Conservation (phyloP, 352 stramenopile genomes). For the Globisporangium iwayamae region DNA sequence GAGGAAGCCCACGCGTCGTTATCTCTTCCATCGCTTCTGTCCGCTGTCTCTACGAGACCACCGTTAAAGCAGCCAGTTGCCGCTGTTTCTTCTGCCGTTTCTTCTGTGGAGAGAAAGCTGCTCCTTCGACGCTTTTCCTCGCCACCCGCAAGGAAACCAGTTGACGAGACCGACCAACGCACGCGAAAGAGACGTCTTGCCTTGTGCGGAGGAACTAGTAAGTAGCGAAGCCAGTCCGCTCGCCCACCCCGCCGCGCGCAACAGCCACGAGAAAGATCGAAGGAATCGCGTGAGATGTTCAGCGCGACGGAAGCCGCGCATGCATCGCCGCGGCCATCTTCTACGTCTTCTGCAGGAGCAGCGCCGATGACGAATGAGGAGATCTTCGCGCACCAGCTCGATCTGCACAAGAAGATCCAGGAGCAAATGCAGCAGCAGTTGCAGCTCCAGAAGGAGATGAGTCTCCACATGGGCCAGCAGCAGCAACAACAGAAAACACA, state of each 20-base stretch:
- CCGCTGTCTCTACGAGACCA: background rate
- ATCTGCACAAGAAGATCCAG: slow-evolving; percentile 83
- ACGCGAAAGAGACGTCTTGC: background rate
- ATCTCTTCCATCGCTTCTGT: background rate
- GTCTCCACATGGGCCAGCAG: slow-evolving; percentile 47
- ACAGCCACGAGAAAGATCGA: slow-evolving; percentile 7
- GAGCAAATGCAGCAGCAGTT: slow-evolving; percentile 86
- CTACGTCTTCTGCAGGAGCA: slow-evolving; percentile 3
- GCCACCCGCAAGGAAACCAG: background rate
- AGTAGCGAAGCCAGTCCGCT: background rate
- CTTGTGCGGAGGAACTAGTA: background rate
- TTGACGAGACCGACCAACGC: background rate
- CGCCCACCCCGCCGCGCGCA: too few relatives aligned
- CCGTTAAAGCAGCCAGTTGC: background rate
- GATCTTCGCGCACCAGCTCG: slow-evolving; percentile 73
- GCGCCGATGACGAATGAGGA: slow-evolving; percentile 71
- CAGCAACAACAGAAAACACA: slow-evolving; percentile 10
- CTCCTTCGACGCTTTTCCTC: background rate
- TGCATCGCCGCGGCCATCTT: slow-evolving; percentile 5
- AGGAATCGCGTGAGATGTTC: slow-evolving; percentile 13
- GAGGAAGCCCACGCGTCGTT: background rate
- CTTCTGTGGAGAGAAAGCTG: background rate
- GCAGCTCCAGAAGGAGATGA: slow-evolving; percentile 86
- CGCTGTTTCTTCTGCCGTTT: background rate
- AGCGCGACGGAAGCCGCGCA: slow-evolving; percentile 5